Percentiles rank a stretch among this genome's conserved stretches.
Evolutionary conservation across 202 grass and related monocot species (phyloP).

Genomic region (Musa balbisiana): DNA sequence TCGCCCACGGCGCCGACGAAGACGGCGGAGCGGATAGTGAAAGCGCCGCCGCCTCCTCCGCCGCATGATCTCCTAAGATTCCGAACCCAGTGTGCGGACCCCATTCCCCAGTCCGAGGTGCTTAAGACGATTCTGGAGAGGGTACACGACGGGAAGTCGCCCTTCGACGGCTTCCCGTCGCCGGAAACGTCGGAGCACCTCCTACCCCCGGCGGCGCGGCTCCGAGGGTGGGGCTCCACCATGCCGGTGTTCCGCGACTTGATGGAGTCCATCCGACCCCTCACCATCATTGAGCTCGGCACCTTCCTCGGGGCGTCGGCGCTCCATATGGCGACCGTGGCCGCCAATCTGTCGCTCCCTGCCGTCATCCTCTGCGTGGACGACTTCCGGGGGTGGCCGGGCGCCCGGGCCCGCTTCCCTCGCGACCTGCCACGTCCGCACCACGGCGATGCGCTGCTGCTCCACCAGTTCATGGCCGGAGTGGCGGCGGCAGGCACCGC

Average conservation of each 20-base stretch:
- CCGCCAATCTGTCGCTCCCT: slow-evolving; percentile 58
- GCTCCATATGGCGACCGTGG: slow-evolving; percentile 76
- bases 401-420: slow-evolving; percentile 51
- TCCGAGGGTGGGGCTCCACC: slow-evolving; percentile 85
- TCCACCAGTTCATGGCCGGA: slow-evolving; percentile 93
- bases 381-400: slow-evolving; percentile 97
- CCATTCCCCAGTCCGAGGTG: slow-evolving; percentile 39
- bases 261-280: slow-evolving; percentile 51
- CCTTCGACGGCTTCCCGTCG: slow-evolving; percentile 58
- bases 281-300: slow-evolving; percentile 77
- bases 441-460: slow-evolving; percentile 61
- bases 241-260: slow-evolving; percentile 77
- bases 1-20: background rate
- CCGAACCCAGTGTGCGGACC: slow-evolving; percentile 36
- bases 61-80: slow-evolving; percentile 78
- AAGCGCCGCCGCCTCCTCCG: slow-evolving; percentile 8
- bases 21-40: background rate
- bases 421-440: slow-evolving; percentile 52
- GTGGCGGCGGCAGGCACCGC: slow-evolving; percentile 33
- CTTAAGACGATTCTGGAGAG: slow-evolving; percentile 42
- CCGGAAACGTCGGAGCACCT: slow-evolving; percentile 43
- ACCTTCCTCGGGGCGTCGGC: slow-evolving; percentile 93
- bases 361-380: slow-evolving; percentile 74
- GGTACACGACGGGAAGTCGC: slow-evolving; percentile 65
- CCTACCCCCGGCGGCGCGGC: slow-evolving; percentile 36